Evolutionary conservation across 331 rosid genomes (phyloP).

Genomic region (Quercus tomentella): DNA sequence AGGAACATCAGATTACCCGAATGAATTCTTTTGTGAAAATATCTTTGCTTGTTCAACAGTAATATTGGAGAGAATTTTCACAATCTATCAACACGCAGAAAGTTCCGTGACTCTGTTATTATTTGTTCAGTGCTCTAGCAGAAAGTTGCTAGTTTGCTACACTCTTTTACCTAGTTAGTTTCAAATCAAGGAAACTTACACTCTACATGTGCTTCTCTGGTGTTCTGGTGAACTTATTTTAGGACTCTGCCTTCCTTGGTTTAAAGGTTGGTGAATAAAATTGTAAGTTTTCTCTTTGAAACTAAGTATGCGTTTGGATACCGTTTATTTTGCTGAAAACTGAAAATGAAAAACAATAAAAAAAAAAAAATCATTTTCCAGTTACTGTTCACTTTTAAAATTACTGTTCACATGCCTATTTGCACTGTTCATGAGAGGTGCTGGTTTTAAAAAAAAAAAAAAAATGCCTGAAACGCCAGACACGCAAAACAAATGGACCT

Average conservation of each 20-base stretch:
- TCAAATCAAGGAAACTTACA: not conserved
- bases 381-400: no score
- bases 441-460: no score
- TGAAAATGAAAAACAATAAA: no score
- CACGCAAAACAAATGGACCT: no score
- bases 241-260: not conserved
- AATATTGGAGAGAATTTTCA: not conserved
- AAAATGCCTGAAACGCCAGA: no score
- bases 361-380: no score
- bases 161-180: not conserved
- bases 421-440: no score
- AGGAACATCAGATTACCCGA: not conserved
- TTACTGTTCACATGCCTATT: no score
- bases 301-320: not conserved
- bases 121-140: not conserved
- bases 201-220: not conserved
- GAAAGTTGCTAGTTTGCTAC: not conserved
- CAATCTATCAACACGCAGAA: not conserved
- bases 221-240: not conserved
- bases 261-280: not conserved
- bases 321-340: no score
- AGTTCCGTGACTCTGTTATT: not conserved
- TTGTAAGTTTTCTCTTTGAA: not conserved
- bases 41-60: not conserved
- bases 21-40: not conserved